These are phyloP conservation scores for Lactarius pseudohatsudake DNA, from an alignment of 768 basidiomycete species.

Conservation along the genomic window DNA sequence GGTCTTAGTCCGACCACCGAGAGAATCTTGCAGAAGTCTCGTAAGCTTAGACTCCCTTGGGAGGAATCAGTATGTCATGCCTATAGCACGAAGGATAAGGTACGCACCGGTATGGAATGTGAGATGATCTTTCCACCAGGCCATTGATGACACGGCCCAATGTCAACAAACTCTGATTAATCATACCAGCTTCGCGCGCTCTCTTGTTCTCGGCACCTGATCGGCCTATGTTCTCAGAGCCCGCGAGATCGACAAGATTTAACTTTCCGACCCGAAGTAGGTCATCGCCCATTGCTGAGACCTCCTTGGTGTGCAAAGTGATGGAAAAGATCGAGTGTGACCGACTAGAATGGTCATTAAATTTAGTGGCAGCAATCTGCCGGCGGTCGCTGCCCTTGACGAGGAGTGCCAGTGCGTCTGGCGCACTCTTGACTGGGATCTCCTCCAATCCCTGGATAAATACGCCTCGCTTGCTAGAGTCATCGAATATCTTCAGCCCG, in stretches of 20 bases:
- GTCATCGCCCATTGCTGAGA: constrained; percentile 75
- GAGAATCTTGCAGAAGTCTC: constrained; percentile 96
- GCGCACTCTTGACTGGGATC: constrained; percentile 74
- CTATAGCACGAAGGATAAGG: constrained; percentile 7
- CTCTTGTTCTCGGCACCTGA: constrained; percentile 94
- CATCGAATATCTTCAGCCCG: constrained; percentile 91
- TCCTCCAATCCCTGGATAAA: constrained; percentile 96
- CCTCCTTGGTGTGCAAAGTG: constrained; percentile 89
- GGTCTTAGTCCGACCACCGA: constrained; percentile 95
- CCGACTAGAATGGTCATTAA: constrained; percentile 96
- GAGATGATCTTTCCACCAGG: constrained; percentile 85
- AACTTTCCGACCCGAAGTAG: constrained; percentile 91
- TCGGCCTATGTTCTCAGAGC: constrained; percentile 95
- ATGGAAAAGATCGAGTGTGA: constrained; percentile 99
- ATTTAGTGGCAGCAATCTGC: constrained; percentile 94
- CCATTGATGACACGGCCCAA: constrained; percentile 96
- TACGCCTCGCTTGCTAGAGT: constrained; percentile 82
- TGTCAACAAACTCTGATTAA: constrained; percentile 96
- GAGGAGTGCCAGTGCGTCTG: constrained; percentile 80
- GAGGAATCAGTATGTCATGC: not conserved
- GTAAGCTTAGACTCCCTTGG: constrained; percentile 94
- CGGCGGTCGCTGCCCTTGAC: constrained; percentile 87
- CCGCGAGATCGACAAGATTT: constrained; percentile 95
- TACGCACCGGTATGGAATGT: constrained; percentile 88
- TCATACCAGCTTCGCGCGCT: constrained; percentile 97